These are phyloP conservation scores for Nepenthes mirabilis DNA, from an alignment of 148 eudicot species.

Conservation along the genomic window DNA sequence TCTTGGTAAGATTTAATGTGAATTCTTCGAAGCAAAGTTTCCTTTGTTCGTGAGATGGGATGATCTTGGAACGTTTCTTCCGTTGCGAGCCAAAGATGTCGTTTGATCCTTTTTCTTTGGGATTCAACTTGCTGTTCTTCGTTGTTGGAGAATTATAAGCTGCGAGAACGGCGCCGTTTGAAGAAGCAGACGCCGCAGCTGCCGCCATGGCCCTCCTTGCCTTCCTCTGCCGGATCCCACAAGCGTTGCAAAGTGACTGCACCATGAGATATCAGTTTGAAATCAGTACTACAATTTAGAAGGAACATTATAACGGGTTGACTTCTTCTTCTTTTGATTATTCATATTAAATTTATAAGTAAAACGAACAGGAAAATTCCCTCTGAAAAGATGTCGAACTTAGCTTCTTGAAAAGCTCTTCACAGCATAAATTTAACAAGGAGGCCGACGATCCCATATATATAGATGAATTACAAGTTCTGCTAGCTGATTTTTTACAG, in stretches of 20 bases:
- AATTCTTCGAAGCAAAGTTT: constrained; percentile 44
- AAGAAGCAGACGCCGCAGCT: constrained; percentile 8
- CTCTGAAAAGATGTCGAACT: too few species aligned
- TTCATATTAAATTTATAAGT: too few species aligned
- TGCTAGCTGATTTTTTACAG: too few species aligned
- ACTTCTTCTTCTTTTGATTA: too few species aligned
- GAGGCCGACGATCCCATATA: too few species aligned
- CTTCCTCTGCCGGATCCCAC: constrained; percentile 74
- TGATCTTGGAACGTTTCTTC: constrained; percentile 29
- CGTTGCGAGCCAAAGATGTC: constrained; percentile 5
- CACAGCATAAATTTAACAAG: too few species aligned
- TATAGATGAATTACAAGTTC: too few species aligned
- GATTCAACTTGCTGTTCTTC: constrained; percentile 8
- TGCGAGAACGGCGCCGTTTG: constrained; percentile 5
- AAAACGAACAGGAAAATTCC: too few species aligned
- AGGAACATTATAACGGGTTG: too few species aligned
- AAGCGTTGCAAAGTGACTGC: constrained; percentile 77
- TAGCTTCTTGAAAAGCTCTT: too few species aligned
- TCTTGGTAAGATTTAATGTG: constrained; percentile 37
- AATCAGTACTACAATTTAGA: too few species aligned
- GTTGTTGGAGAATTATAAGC: constrained; percentile 1
- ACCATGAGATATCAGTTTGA: neutral
- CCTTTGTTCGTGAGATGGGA: neutral
- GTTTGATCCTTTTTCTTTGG: constrained; percentile 18
- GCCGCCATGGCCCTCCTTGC: constrained; percentile 64